Evolutionary conservation across 2,329 filamentous ascomycete genomes (phyloP).

Genomic region (Colletotrichum orbiculare): DNA sequence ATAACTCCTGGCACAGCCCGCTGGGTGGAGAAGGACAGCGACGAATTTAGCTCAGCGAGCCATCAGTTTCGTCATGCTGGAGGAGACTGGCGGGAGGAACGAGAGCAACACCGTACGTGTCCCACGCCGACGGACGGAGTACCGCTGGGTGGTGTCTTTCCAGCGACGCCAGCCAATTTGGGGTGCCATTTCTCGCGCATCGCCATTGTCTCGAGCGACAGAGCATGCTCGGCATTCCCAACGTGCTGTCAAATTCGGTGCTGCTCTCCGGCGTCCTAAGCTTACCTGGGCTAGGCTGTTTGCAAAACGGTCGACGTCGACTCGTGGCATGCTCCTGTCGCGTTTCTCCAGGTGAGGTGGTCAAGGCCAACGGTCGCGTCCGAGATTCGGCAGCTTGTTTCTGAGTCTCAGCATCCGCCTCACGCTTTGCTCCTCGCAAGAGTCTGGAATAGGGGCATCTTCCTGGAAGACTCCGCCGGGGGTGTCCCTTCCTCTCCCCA

Average conservation of each 20-base stretch:
- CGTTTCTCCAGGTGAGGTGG: constrained; percentile 1
- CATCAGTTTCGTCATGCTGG: constrained; percentile 19
- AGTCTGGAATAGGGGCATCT: constrained; percentile 31
- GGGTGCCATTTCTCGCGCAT: constrained; percentile 9
- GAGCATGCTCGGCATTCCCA: neutral
- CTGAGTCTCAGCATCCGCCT: constrained; percentile 12
- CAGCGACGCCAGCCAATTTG: constrained; percentile 19
- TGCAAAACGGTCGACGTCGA: neutral
- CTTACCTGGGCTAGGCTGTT: constrained; percentile 11
- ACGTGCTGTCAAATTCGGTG: neutral
- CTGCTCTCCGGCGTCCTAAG: constrained; percentile 4
- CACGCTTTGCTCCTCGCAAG: neutral
- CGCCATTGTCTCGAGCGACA: neutral
- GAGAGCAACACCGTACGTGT: constrained; percentile 31
- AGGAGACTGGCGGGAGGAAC: constrained; percentile 16
- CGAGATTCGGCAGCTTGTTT: constrained; percentile 15
- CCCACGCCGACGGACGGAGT: constrained; percentile 18
- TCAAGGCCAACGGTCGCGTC: constrained; percentile 18
- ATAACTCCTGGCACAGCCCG: constrained; percentile 34
- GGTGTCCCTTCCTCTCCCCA: constrained; percentile 14
- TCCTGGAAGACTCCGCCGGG: constrained; percentile 18
- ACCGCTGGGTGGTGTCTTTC: neutral
- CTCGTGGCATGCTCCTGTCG: neutral
- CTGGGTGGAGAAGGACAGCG: constrained; percentile 21
- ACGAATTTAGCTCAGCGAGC: constrained; percentile 30